phyloP scores from a whole-genome alignment of 306 rosid species.

The Elaeagnus macrophylla region DNA sequence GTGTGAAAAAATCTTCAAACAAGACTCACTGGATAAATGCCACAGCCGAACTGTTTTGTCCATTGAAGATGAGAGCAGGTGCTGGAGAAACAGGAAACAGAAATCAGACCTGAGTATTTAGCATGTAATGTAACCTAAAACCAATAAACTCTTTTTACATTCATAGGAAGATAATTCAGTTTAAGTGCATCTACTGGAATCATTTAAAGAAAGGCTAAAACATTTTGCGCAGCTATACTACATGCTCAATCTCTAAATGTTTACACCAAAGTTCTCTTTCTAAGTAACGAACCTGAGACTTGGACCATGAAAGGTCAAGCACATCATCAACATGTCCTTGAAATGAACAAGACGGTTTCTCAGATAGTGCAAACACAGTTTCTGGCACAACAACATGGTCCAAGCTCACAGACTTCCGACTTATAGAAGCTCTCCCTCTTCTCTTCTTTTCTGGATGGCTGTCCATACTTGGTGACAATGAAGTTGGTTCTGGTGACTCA shows the following conservation, averaged over 20 bases:
- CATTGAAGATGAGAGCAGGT: constrained; percentile 97
- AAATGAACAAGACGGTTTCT: constrained; percentile 77
- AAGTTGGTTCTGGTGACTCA: constrained; percentile 62
- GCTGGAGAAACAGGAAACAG: constrained; percentile 41
- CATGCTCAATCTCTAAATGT: too few species aligned
- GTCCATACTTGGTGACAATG: constrained; percentile 47
- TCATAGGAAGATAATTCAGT: too few species aligned
- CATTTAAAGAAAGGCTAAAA: neutral
- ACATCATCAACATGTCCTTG: constrained; percentile 81
- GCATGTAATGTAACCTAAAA: too few species aligned
- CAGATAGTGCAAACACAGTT: constrained; percentile 68
- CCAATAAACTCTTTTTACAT: too few species aligned
- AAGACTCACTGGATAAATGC: constrained; percentile 75
- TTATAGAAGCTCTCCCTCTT: constrained; percentile 69
- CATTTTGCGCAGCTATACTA: neutral
- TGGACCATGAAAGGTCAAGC: constrained; percentile 98
- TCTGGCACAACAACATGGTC: constrained; percentile 68
- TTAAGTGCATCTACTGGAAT: neutral
- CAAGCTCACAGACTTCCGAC: constrained; percentile 73
- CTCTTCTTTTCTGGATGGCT: constrained; percentile 60
- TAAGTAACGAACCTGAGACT: constrained; percentile 86
- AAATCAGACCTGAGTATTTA: neutral
- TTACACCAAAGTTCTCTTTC: too few species aligned
- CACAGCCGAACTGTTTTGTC: constrained; percentile 99
- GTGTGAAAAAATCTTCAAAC: constrained; percentile 79